phyloP scores from a whole-genome alignment of 2,329 filamentous ascomycete genomes.

The Penicillium sp. region DNA sequence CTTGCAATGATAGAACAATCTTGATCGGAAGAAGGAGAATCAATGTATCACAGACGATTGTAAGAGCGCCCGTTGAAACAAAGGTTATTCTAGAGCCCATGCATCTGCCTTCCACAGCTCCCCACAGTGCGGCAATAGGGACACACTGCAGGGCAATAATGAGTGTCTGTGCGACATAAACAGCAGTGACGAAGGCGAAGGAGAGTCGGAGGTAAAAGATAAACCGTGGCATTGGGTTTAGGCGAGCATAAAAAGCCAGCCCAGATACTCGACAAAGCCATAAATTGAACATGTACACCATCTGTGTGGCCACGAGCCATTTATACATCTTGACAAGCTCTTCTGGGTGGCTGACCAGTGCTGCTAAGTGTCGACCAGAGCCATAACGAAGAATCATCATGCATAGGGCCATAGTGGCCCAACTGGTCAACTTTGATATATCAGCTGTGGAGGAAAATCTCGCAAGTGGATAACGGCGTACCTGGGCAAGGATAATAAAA shows the following conservation, averaged over 20 bases:
- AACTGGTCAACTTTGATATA: conserved; percentile 3
- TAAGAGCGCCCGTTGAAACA: conserved; percentile 14
- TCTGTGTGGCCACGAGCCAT: conserved; percentile 20
- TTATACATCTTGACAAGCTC: conserved; percentile 17
- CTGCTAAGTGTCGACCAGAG: conserved; percentile 15
- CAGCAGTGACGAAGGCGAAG: conserved; percentile 18
- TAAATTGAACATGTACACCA: conserved; percentile 20
- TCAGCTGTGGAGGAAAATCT: background rate
- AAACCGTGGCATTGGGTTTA: conserved; percentile 19
- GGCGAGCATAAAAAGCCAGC: conserved; percentile 20
- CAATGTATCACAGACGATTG: conserved; percentile 19
- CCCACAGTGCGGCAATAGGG: conserved; percentile 18
- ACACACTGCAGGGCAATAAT: conserved; percentile 23
- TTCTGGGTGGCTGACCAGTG: conserved; percentile 1
- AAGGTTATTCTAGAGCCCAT: conserved; percentile 12
- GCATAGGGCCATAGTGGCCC: conserved; percentile 12
- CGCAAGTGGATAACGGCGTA: background rate
- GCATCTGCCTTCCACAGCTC: conserved; percentile 9
- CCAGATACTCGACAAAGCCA: conserved; percentile 22
- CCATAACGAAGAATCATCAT: conserved; percentile 14
- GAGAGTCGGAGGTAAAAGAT: background rate
- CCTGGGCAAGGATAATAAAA: conserved; percentile 16
- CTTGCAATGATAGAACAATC: conserved; percentile 16
- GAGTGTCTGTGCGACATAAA: conserved; percentile 18
- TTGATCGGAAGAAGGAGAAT: conserved; percentile 19